A percentile compares a stretch with the other conserved stretches of the same genome.
phyloP scores from a whole-genome alignment of 352 stramenopile species.

The Thraustochytrium sp. region DNA sequence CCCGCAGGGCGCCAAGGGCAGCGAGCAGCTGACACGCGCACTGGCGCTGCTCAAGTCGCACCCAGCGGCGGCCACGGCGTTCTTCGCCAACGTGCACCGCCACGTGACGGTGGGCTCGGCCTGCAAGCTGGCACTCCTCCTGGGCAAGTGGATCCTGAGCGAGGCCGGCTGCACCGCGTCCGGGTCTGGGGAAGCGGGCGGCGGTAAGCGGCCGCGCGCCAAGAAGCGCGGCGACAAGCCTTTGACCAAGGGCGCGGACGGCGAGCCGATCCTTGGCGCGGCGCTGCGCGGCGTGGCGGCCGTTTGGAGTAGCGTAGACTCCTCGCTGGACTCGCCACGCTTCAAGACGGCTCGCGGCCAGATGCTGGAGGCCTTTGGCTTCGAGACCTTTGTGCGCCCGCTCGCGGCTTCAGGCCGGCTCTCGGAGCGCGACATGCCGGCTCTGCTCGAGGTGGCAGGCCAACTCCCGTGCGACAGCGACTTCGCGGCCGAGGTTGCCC shows the following conservation, averaged over 20 bases:
- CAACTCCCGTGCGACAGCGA: background rate
- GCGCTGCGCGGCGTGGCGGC: background rate
- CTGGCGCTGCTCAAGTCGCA: slow-evolving; percentile 60
- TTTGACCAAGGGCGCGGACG: background rate
- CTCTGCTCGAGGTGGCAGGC: background rate
- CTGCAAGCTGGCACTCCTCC: slow-evolving; percentile 61
- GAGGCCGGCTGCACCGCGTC: background rate
- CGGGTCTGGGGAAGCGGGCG: background rate
- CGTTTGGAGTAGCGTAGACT: background rate
- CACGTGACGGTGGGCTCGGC: slow-evolving; percentile 56
- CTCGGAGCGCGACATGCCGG: background rate
- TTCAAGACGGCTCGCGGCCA: background rate
- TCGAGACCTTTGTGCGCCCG: background rate
- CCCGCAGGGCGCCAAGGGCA: slow-evolving; percentile 54
- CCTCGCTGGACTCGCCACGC: background rate
- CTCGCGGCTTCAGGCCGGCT: background rate
- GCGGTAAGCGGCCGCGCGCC: background rate
- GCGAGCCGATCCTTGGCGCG: background rate
- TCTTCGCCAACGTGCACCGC: slow-evolving; percentile 63
- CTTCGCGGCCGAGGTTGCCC: background rate
- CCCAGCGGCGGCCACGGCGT: slow-evolving; percentile 58
- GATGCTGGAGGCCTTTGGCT: background rate
- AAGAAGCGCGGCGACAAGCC: background rate
- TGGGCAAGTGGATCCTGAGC: slow-evolving; percentile 55
- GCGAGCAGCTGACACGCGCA: slow-evolving; percentile 60